Base-by-base conservation (phyloP, 306 rosid genomes). In the Coriaria nepalensis region DNA sequence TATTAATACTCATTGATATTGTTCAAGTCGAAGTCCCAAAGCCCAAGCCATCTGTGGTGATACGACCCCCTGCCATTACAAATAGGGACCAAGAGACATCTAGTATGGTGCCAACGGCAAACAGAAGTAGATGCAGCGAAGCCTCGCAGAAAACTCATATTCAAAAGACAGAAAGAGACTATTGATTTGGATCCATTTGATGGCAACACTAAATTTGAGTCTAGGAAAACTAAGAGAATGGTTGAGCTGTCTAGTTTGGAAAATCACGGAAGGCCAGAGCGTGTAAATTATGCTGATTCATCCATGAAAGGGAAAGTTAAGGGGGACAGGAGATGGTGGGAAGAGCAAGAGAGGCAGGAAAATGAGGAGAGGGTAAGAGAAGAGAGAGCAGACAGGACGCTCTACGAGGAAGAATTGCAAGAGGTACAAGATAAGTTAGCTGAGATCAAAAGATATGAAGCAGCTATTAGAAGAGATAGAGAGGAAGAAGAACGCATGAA, bases 401-500 rank as follows among this genome's bases (percentile, higher is more conserved):
- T 54, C 55, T 73, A 55, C 9, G 78, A 80, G 59, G 94, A 82
- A 49, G 83, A 83, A 72, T 71, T 67, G 65, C 71, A 61, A 15
- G 84, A 77, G 65, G 92, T 78, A 55, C 87, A 71, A 59, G 90
- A 83, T 55, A 78, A 68, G 60, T 50, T 81, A 48, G 84, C 57
- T 0, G 90, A 78, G 72, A 47, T 84, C 43, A 81, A 43, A 68
- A 71, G 66, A 77, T 84, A 58, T 61, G 95, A 81, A 77, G 86
- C 73, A 56, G 68, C 64, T 56, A 74, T 90, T 60, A 76, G 87
- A 72, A 82, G 76, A 60, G 97, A 88, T 68, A 74, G 78, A 68
- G 93, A 84, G 60, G 97, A 90, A 59, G 97, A 90, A 59, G 97
- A 90, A 66, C 73, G 76, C 35, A 69, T 65, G 66, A 84, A 74